A percentile compares a stretch with the other conserved stretches of the same genome.
These are phyloP conservation scores for Ophiostoma quercus DNA, from an alignment of 2,329 filamentous ascomycete genomes.

Conservation along the genomic window DNA sequence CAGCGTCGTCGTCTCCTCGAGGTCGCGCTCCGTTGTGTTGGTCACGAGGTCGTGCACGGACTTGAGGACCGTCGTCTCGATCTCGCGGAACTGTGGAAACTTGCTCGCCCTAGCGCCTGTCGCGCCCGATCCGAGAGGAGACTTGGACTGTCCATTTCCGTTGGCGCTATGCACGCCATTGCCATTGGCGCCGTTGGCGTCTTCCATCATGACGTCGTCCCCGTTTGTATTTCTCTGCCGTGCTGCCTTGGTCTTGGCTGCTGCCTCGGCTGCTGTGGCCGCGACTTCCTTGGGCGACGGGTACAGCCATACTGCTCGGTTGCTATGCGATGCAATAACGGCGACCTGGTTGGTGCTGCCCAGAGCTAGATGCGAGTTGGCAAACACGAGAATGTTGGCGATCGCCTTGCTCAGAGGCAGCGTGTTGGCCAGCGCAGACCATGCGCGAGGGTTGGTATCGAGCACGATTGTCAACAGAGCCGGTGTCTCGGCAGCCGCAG, in stretches of 20 bases:
- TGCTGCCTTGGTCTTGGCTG: constrained; percentile 18
- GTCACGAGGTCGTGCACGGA: constrained; percentile 70
- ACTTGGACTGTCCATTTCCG: constrained; percentile 27
- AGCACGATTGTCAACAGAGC: constrained; percentile 86
- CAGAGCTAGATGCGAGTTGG: constrained; percentile 92
- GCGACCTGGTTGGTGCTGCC: constrained; percentile 92
- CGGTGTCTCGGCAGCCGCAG: constrained; percentile 55
- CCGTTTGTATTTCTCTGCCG: constrained; percentile 25
- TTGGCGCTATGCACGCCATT: constrained; percentile 18
- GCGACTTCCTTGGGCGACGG: constrained; percentile 60
- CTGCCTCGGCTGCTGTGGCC: constrained; percentile 61
- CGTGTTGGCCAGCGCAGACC: constrained; percentile 68
- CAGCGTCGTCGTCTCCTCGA: constrained; percentile 74
- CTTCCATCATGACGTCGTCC: constrained; percentile 46
- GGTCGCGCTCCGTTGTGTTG: constrained; percentile 58
- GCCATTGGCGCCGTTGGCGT: constrained; percentile 19
- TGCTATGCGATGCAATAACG: constrained; percentile 81
- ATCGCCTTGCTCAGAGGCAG: constrained; percentile 80
- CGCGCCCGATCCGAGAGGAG: constrained; percentile 26
- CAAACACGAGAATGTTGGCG: constrained; percentile 86
- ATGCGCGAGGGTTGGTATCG: constrained; percentile 90
- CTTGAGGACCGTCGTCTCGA: constrained; percentile 72
- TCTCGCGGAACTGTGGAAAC: constrained; percentile 82
- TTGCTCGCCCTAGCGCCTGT: constrained; percentile 63
- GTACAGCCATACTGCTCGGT: constrained; percentile 85